Evolutionary conservation across 345 rosid species (phyloP).

Genomic region (Murraya koenigii): DNA sequence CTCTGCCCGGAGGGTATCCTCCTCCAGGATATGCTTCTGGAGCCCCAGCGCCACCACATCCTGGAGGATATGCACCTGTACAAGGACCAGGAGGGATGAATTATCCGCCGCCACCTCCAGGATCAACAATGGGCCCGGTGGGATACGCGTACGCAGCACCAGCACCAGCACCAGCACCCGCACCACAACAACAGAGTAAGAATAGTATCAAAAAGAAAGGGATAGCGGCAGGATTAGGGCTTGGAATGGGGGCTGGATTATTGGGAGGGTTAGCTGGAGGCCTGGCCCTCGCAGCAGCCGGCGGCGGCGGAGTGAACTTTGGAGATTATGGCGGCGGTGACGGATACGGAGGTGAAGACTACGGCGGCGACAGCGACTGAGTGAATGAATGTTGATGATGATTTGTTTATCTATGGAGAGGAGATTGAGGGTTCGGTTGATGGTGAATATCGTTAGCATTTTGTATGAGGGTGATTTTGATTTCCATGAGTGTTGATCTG

Average conservation of each 20-base stretch:
- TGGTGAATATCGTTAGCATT: too few species aligned
- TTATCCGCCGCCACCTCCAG: constrained; percentile 3
- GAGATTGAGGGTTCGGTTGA: too few species aligned
- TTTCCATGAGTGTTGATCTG: too few species aligned
- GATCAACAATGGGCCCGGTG: not conserved
- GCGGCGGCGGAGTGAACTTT: too few species aligned
- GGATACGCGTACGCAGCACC: not conserved
- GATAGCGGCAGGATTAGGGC: constrained; percentile 24
- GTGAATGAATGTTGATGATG: too few species aligned
- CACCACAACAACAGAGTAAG: not conserved
- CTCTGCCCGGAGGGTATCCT: constrained; percentile 18
- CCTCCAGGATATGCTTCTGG: constrained; percentile 2
- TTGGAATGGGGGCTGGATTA: constrained; percentile 39
- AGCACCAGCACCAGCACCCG: not conserved
- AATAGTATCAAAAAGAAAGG: constrained; percentile 15
- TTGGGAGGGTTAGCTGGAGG: constrained; percentile 32
- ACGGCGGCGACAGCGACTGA: too few species aligned
- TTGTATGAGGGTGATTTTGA: too few species aligned
- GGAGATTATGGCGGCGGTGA: too few species aligned
- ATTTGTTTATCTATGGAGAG: too few species aligned
- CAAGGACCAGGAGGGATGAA: constrained; percentile 29
- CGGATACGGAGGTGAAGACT: too few species aligned
- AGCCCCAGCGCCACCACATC: constrained; percentile 14
- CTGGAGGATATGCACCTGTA: constrained; percentile 22
- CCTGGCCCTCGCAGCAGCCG: not conserved